Conservation (phyloP, 202 grass and related monocot species). For the Brachypodium distachyon region DNA sequence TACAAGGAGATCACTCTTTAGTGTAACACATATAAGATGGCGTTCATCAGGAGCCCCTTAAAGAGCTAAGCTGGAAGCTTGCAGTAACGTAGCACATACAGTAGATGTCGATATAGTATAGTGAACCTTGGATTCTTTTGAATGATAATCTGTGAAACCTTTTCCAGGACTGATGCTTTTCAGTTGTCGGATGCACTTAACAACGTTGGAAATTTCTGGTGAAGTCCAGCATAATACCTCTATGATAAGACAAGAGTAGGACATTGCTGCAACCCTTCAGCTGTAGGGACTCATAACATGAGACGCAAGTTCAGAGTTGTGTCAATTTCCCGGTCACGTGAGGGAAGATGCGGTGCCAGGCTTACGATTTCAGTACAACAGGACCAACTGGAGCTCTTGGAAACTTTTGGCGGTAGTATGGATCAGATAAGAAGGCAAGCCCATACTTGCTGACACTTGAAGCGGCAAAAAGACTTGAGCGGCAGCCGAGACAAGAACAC, state of each 20-base stretch:
- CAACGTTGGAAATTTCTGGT: too few relatives aligned
- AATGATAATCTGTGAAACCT: too few relatives aligned
- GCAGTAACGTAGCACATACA: too few relatives aligned
- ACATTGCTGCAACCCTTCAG: neutral
- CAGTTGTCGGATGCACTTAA: too few relatives aligned
- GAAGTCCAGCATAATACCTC: too few relatives aligned
- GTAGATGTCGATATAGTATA: too few relatives aligned
- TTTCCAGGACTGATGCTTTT: too few relatives aligned
- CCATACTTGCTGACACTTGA: neutral
- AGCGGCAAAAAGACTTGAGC: neutral
- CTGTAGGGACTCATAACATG: neutral
- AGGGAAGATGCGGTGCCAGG: neutral
- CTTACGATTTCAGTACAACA: neutral
- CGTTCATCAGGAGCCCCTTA: too few relatives aligned
- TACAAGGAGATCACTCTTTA: too few relatives aligned
- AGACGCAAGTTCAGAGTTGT: neutral
- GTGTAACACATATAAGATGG: too few relatives aligned
- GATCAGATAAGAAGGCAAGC: neutral
- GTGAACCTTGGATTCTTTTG: too few relatives aligned
- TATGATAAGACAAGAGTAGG: neutral
- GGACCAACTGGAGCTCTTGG: neutral
- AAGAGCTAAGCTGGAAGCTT: too few relatives aligned
- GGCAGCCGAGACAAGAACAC: neutral
- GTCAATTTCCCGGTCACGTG: neutral
- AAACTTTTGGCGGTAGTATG: neutral